Conservation (phyloP, 2,329 filamentous ascomycete species). For the Sarocladium strictum region DNA sequence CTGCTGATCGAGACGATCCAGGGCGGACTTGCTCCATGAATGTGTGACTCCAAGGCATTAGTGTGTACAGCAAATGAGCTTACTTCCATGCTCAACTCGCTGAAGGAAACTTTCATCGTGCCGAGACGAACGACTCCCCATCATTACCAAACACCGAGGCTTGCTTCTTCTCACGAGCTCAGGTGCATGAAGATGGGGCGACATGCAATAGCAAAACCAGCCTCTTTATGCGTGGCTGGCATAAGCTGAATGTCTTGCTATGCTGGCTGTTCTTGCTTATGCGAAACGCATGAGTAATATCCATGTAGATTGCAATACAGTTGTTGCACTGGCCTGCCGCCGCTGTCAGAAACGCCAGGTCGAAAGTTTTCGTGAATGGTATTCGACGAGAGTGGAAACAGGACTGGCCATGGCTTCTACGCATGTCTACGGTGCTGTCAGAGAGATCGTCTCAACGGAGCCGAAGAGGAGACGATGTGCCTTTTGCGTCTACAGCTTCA, state of each 20-base stretch:
- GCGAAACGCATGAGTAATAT: background rate
- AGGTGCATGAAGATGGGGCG: constrained; percentile 52
- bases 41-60: constrained; percentile 47
- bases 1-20: background rate
- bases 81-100: constrained; percentile 42
- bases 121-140: constrained; percentile 42
- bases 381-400: background rate
- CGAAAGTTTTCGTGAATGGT: background rate
- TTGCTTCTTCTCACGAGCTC: constrained; percentile 30
- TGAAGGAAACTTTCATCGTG: constrained; percentile 51
- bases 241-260: background rate
- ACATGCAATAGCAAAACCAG: constrained; percentile 27
- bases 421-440: background rate
- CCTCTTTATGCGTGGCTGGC: background rate
- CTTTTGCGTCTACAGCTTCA: background rate
- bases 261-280: constrained; percentile 7
- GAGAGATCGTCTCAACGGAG: background rate
- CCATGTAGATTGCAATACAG: background rate
- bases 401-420: background rate
- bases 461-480: background rate
- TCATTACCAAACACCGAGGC: constrained; percentile 54
- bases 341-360: background rate
- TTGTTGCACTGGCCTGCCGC: background rate
- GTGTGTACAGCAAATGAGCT: constrained; percentile 55
- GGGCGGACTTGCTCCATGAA: background rate